Conservation (phyloP, 1,284 basidiomycete species). For the Cutaneotrichosporon sp. region DNA sequence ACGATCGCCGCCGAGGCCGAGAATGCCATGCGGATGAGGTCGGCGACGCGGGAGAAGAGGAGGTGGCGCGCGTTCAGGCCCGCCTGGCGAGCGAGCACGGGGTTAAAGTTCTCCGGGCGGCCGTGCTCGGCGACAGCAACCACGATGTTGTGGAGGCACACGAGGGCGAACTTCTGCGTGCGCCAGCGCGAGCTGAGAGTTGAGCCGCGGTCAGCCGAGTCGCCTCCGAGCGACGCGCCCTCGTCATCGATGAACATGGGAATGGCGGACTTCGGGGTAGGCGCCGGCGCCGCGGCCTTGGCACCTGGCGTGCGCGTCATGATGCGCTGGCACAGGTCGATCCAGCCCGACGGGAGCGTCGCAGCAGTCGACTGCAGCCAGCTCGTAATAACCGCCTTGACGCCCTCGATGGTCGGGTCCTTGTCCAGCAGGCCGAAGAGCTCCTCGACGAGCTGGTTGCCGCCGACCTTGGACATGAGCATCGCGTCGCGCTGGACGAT, state of each 20-base stretch:
- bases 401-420: slow-evolving; percentile 91
- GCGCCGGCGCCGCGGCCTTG: slow-evolving; percentile 12
- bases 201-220: slow-evolving; percentile 48
- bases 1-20: slow-evolving; percentile 95
- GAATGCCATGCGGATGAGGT: slow-evolving; percentile 97
- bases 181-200: slow-evolving; percentile 83
- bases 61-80: slow-evolving; percentile 43
- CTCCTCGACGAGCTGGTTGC: slow-evolving; percentile 90
- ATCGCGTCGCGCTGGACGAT: slow-evolving; percentile 94
- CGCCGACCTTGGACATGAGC: slow-evolving; percentile 88
- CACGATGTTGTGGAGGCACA: slow-evolving; percentile 90
- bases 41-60: slow-evolving; percentile 56
- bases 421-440: slow-evolving; percentile 91
- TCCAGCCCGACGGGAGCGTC: slow-evolving; percentile 94
- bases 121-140: slow-evolving; percentile 71
- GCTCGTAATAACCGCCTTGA: slow-evolving; percentile 86
- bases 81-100: slow-evolving; percentile 60
- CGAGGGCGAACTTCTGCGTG: slow-evolving; percentile 91
- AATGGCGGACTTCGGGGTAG: neutral
- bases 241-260: slow-evolving; percentile 76
- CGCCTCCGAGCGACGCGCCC: slow-evolving; percentile 74
- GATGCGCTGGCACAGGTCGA: slow-evolving; percentile 94
- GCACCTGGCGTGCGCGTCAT: slow-evolving; percentile 76
- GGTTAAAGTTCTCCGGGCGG: slow-evolving; percentile 77
- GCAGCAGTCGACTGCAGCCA: slow-evolving; percentile 96